Conservation (phyloP, 495 filamentous ascomycete genomes). For the Jackrogersella minutella region DNA sequence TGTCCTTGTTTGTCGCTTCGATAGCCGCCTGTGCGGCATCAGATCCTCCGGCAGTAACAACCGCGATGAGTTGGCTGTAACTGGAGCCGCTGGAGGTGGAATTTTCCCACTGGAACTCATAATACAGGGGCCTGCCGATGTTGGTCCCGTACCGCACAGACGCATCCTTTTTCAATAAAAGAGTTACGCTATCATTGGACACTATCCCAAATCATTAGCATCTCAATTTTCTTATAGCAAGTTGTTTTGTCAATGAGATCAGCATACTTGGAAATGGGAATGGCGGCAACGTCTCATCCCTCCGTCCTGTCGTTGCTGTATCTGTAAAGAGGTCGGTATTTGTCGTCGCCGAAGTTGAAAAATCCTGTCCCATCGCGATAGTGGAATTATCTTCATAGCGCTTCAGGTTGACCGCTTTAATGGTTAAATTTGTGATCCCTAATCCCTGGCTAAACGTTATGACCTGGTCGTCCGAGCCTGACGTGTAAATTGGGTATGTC, state of each 20-base stretch:
- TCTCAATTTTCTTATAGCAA: not conserved
- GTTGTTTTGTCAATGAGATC: not conserved
- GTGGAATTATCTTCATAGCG: slow-evolving; percentile 7
- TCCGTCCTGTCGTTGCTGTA: not conserved
- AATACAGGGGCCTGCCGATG: slow-evolving; percentile 20
- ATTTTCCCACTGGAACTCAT: slow-evolving; percentile 30
- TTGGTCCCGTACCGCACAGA: not conserved
- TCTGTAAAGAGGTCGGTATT: not conserved
- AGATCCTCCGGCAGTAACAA: not conserved
- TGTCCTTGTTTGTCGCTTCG: not conserved
- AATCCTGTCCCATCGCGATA: slow-evolving; percentile 4
- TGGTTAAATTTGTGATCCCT: slow-evolving; percentile 13
- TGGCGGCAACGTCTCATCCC: not conserved
- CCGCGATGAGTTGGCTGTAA: slow-evolving; percentile 25
- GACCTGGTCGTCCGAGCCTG: not conserved
- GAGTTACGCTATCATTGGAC: slow-evolving; percentile 11
- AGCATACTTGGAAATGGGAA: slow-evolving; percentile 19
- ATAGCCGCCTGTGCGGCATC: not conserved
- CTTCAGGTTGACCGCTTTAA: slow-evolving; percentile 15
- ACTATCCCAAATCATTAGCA: slow-evolving; percentile 16
- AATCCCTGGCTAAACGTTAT: not conserved
- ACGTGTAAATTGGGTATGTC: slow-evolving; percentile 10
- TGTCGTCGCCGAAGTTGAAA: not conserved
- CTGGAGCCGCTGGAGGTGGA: slow-evolving; percentile 18
- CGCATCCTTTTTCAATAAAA: not conserved